Evolutionary conservation across 208 protist genomes (phyloP).

Genomic region (Leishmania lainsoni): DNA sequence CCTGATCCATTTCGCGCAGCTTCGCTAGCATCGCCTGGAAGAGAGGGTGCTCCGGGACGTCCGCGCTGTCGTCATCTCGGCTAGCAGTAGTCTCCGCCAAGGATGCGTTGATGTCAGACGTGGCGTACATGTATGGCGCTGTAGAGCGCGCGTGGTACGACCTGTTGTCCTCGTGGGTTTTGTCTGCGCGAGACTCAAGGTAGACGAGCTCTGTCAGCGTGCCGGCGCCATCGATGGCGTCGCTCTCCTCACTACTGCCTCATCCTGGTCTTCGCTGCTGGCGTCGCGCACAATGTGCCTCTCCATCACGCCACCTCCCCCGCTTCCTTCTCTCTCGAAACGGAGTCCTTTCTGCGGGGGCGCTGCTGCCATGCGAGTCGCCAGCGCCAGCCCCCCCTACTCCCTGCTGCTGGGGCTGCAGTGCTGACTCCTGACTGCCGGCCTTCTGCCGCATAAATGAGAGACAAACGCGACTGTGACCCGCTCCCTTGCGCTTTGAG

Average conservation of each 20-base stretch:
- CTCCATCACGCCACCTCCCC: constrained; percentile 7
- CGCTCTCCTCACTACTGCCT: constrained; percentile 2
- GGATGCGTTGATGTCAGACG: not conserved
- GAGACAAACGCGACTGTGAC: constrained; percentile 9
- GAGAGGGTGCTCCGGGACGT: constrained; percentile 16
- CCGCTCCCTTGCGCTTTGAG: constrained; percentile 3
- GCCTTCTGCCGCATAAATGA: constrained; percentile 23
- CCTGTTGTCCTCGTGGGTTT: not conserved
- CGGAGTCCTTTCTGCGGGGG: not conserved
- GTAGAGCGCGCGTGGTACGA: not conserved
- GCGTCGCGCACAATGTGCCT: constrained; percentile 18
- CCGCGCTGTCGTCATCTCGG: not conserved
- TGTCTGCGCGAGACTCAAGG: constrained; percentile 7
- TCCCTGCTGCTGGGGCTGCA: not conserved
- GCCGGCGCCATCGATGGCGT: not conserved
- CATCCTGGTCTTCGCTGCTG: constrained; percentile 13
- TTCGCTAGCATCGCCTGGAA: constrained; percentile 81
- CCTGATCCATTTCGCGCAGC: constrained; percentile 74
- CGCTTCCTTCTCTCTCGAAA: not conserved
- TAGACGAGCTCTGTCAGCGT: constrained; percentile 9
- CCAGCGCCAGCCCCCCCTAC: not conserved
- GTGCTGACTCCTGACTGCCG: not conserved
- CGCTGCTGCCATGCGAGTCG: not conserved
- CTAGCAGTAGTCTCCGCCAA: not conserved
- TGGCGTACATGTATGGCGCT: not conserved